A percentile compares a stretch with the other conserved stretches of the same genome.
These are phyloP conservation scores for Daedaleopsis nitida DNA, from an alignment of 768 basidiomycete genomes.

Conservation along the genomic window DNA sequence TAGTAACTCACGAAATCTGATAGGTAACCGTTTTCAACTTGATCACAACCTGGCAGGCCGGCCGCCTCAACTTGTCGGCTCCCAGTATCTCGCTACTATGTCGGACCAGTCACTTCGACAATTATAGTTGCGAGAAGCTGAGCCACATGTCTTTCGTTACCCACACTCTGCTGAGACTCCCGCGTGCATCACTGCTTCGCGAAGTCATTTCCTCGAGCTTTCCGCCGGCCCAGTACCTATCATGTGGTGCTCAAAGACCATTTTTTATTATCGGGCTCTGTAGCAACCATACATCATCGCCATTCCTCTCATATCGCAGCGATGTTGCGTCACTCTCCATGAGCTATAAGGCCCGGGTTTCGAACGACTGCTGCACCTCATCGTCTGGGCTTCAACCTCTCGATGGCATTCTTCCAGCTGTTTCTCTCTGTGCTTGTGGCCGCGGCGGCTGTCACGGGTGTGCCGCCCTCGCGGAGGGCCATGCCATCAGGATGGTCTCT, in stretches of 20 bases:
- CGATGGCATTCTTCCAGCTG: background rate
- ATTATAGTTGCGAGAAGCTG: background rate
- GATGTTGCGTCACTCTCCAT: background rate
- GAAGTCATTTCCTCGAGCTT: background rate
- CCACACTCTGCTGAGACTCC: background rate
- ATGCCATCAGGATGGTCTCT: conserved; percentile 39
- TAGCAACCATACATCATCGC: background rate
- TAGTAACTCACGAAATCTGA: too few relatives aligned
- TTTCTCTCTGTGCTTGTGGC: background rate
- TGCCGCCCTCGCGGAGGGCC: background rate
- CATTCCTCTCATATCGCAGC: background rate
- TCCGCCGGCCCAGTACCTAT: background rate
- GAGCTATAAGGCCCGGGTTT: background rate
- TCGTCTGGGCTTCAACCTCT: background rate
- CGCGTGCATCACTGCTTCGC: background rate
- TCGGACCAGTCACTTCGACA: too few relatives aligned
- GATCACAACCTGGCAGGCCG: too few relatives aligned
- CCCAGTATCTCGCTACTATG: too few relatives aligned
- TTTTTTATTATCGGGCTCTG: background rate
- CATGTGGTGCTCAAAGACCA: too few relatives aligned
- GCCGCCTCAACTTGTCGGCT: too few relatives aligned
- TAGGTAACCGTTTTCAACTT: too few relatives aligned
- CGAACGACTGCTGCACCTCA: background rate
- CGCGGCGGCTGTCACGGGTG: background rate
- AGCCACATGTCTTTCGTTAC: background rate